Percentiles rank a stretch among this genome's conserved stretches.
Conservation (phyloP, 768 basidiomycete species). For the Paxillus ammoniavirescens region DNA sequence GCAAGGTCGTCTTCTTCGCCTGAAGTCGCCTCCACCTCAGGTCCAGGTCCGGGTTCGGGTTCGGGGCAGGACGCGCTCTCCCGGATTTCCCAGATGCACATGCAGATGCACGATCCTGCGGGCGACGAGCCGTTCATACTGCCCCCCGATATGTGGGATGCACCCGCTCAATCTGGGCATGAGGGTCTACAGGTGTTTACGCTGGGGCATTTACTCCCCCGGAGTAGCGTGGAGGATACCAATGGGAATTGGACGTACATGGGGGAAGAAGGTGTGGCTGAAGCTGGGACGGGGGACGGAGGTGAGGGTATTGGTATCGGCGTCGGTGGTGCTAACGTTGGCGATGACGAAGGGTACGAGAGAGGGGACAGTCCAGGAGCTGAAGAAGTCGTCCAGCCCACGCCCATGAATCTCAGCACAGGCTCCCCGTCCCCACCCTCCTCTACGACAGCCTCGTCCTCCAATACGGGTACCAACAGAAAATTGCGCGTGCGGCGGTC, state of each 20-base stretch:
- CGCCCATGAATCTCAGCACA: constrained; percentile 26
- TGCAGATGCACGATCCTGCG: constrained; percentile 37
- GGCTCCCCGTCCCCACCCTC: constrained; percentile 16
- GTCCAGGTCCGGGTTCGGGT: neutral
- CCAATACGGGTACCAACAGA: constrained; percentile 20
- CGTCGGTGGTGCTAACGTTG: constrained; percentile 18
- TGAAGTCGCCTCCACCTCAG: constrained; percentile 8
- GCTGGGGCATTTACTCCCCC: constrained; percentile 71
- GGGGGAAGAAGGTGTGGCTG: constrained; percentile 18
- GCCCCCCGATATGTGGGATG: constrained; percentile 25
- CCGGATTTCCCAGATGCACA: constrained; percentile 47
- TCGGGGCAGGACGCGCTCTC: constrained; percentile 46
- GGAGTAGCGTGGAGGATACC: constrained; percentile 45
- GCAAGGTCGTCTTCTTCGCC: constrained; percentile 18
- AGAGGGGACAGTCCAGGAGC: constrained; percentile 28
- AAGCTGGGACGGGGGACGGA: constrained; percentile 16
- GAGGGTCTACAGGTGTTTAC: constrained; percentile 80
- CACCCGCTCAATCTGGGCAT: constrained; percentile 37
- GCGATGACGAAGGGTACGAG: constrained; percentile 22
- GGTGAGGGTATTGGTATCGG: constrained; percentile 19
- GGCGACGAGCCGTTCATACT: constrained; percentile 29
- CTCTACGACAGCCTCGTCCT: constrained; percentile 12
- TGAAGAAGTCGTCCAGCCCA: constrained; percentile 42
- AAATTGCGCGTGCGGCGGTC: constrained; percentile 70
- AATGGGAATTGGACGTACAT: constrained; percentile 66